Evolutionary conservation across 345 rosid species (phyloP), one percentile per base, ranked within the genome.

Genomic region (Bretschneidera sinensis): DNA sequence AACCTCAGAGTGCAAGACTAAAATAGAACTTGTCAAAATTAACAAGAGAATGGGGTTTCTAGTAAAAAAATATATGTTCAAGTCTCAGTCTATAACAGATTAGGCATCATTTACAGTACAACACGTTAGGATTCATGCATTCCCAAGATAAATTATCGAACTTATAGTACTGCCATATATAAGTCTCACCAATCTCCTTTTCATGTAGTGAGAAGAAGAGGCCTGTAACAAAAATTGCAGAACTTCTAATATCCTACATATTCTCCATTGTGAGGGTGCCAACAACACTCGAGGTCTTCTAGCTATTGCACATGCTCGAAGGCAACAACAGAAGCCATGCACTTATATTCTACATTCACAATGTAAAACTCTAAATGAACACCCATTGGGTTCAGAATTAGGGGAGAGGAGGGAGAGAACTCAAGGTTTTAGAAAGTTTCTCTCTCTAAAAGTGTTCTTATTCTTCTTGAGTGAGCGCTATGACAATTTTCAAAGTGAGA

Each of bases 241-340:
- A 19, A 13, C 11, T 54, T 47, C 18, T 6, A 21, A 49, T 18
- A 17, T 28, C 33, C 4, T 17, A 62, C 48, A 59, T 57, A 85
- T 87, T 82, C 80, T 75, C 91, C 85, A 85, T 53, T 85, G 91
- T 1, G 82, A 71, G 25, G 84, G 87, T 21, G 87, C 85, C 17
- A 85, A 74, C 60, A 82, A 76, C 45, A 85, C 87, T 48, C 85
- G 60, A 47, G 91, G 91, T 70, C 91, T 82, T 80, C 79, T 75
- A 19, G 82, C n/a, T n/a, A 80, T 54, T 77, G 74, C 48, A 85
- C 91, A 49, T 68, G 67, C 60, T 85, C 87, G 22, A 85, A 72
- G 56, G 85, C 91, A 33, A 68, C 70, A 17, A 57, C 57, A 15
- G 87, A 85, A 65, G 83, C 65, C 91, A 85, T 80, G 59, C 75